These are phyloP conservation scores for Hymenochaete sp. DNA, from an alignment of 1,284 basidiomycete genomes.

Conservation along the genomic window DNA sequence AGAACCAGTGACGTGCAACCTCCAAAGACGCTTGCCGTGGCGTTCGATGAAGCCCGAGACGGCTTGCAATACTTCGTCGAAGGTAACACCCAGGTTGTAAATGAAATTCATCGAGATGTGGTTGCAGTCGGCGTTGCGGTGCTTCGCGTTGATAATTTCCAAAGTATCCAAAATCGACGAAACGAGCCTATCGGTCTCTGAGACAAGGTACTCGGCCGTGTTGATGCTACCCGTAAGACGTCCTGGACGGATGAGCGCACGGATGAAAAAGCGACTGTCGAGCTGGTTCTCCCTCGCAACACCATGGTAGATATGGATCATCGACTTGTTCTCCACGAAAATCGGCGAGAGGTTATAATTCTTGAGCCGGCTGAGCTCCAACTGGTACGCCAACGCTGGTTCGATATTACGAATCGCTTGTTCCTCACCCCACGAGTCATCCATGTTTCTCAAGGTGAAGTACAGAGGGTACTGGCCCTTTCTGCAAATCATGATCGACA, in stretches of 20 bases:
- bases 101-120: slow-evolving; percentile 98
- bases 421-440: slow-evolving; percentile 85
- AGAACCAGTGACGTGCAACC: slow-evolving; percentile 94
- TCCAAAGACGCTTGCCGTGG: slow-evolving; percentile 96
- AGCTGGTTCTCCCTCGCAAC: slow-evolving; percentile 93
- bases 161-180: slow-evolving; percentile 92
- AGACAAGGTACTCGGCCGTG: slow-evolving; percentile 93
- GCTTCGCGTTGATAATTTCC: slow-evolving; percentile 81
- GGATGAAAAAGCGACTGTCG: slow-evolving; percentile 96
- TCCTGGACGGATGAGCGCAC: slow-evolving; percentile 92
- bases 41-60: slow-evolving; percentile 97
- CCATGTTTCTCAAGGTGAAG: slow-evolving; percentile 80
- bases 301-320: slow-evolving; percentile 95
- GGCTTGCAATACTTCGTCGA: slow-evolving; percentile 93
- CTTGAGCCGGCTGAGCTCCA: slow-evolving; percentile 92
- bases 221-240: slow-evolving; percentile 87
- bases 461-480: slow-evolving; percentile 91
- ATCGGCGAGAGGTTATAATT: slow-evolving; percentile 95
- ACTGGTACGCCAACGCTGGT: slow-evolving; percentile 95
- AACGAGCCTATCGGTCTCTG: slow-evolving; percentile 94
- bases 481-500: slow-evolving; percentile 90
- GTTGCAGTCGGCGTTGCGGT: slow-evolving; percentile 89
- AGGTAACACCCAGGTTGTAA: slow-evolving; percentile 91
- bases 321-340: slow-evolving; percentile 82
- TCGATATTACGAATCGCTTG: slow-evolving; percentile 97